phyloP scores from a whole-genome alignment of 495 filamentous ascomycete species.

The Astrothelium macrocarpum region DNA sequence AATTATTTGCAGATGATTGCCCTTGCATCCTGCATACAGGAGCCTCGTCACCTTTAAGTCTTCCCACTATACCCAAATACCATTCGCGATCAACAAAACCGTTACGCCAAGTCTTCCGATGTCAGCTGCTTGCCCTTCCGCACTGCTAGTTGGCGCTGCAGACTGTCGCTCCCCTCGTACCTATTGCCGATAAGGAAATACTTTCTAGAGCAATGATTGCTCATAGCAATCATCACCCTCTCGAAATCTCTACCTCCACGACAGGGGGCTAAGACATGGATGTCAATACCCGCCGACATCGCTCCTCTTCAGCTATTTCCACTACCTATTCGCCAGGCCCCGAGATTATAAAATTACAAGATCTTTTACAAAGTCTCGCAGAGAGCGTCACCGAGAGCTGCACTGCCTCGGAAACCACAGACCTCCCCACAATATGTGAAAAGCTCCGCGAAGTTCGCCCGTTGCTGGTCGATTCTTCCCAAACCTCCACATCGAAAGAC shows the following conservation, averaged over 20 bases:
- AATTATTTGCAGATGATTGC: not conserved
- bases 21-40: not conserved
- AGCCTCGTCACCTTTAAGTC: not conserved
- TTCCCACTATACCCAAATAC: not conserved
- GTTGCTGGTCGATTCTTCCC: not conserved
- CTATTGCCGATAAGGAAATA: not conserved
- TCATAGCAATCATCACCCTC: not conserved
- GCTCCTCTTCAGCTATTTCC: constrained; percentile 16
- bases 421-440: not conserved
- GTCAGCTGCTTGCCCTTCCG: not conserved
- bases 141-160: not conserved
- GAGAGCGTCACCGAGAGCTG: not conserved
- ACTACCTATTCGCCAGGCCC: not conserved
- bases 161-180: not conserved
- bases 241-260: not conserved
- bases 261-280: constrained; percentile 13
- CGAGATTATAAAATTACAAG: not conserved
- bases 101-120: not conserved
- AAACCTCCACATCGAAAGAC: constrained; percentile 44
- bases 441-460: not conserved
- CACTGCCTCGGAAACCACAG: not conserved
- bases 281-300: constrained; percentile 17
- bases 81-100: not conserved
- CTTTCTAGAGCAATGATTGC: not conserved
- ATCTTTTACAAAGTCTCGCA: not conserved